Conservation (phyloP, 768 basidiomycete species). For the Lyophyllum decastes region DNA sequence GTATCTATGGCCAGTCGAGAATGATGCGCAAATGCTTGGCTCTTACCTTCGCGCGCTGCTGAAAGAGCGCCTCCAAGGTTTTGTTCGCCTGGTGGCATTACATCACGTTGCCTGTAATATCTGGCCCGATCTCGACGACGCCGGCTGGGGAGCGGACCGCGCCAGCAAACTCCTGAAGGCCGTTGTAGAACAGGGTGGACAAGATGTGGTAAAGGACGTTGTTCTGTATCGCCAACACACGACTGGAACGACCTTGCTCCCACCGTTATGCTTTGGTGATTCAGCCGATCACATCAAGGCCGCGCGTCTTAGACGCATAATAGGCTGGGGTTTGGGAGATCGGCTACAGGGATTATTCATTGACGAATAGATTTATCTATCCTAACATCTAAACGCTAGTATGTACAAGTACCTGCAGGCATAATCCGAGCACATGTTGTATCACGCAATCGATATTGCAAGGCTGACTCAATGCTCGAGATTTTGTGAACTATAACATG, state of each 20-base stretch:
- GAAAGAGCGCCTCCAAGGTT: slow-evolving; percentile 48
- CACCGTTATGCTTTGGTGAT: slow-evolving; percentile 14
- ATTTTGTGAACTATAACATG: background rate
- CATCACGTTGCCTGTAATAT: slow-evolving; percentile 79
- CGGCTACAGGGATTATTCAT: slow-evolving; percentile 16
- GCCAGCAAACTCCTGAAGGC: slow-evolving; percentile 50
- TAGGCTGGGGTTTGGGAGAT: slow-evolving; percentile 14
- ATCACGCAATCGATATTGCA: slow-evolving; percentile 15
- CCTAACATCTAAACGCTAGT: slow-evolving; percentile 1
- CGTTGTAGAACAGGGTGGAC: slow-evolving; percentile 51
- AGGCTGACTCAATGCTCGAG: slow-evolving; percentile 15
- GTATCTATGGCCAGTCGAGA: slow-evolving; percentile 75
- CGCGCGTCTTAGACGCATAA: slow-evolving; percentile 11
- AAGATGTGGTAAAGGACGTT: slow-evolving; percentile 51
- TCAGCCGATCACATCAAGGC: background rate
- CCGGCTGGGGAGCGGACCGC: slow-evolving; percentile 29
- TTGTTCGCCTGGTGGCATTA: slow-evolving; percentile 66
- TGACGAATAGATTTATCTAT: slow-evolving; percentile 2
- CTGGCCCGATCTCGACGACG: slow-evolving; percentile 61
- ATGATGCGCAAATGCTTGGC: slow-evolving; percentile 57
- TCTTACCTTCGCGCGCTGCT: slow-evolving; percentile 63
- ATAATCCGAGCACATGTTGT: background rate
- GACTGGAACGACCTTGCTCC: slow-evolving; percentile 8
- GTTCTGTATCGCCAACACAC: slow-evolving; percentile 47
- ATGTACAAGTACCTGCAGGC: background rate